A percentile compares a stretch with the other conserved stretches of the same genome.
These are phyloP conservation scores for Aspergillus neotritici DNA, from an alignment of 2,329 filamentous ascomycete genomes.

Conservation along the genomic window DNA sequence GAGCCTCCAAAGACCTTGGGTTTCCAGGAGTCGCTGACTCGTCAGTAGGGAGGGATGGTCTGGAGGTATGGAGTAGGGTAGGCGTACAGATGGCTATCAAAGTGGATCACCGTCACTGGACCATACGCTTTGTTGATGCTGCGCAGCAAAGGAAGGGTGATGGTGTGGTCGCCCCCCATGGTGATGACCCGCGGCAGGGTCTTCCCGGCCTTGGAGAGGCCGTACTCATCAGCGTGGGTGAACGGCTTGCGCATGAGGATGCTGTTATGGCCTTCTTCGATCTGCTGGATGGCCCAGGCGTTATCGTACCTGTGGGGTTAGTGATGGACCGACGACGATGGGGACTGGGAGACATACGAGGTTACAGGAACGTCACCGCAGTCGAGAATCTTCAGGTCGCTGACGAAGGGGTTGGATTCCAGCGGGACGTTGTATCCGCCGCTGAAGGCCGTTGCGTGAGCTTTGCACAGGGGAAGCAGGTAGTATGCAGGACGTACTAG, in stretches of 20 bases:
- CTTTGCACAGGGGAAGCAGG: slow-evolving; percentile 17
- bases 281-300: slow-evolving; percentile 72
- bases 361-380: slow-evolving; percentile 82
- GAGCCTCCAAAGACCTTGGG: slow-evolving; percentile 84
- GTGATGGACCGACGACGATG: not conserved
- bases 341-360: slow-evolving; percentile 52
- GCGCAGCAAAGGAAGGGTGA: slow-evolving; percentile 47
- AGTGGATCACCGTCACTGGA: slow-evolving; percentile 60
- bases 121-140: slow-evolving; percentile 61
- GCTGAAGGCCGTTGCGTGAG: slow-evolving; percentile 53
- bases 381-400: slow-evolving; percentile 73
- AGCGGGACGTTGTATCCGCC: slow-evolving; percentile 84
- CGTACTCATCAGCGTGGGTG: slow-evolving; percentile 61
- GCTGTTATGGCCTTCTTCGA: slow-evolving; percentile 75
- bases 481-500: slow-evolving; percentile 56
- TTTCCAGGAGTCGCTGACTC: slow-evolving; percentile 55
- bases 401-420: slow-evolving; percentile 72
- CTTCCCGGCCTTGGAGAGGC: slow-evolving; percentile 65
- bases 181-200: slow-evolving; percentile 79
- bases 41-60: not conserved
- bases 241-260: slow-evolving; percentile 65
- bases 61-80: not conserved
- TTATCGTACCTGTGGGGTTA: slow-evolving; percentile 64
- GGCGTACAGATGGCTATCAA: slow-evolving; percentile 53
- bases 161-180: slow-evolving; percentile 48